phyloP scores from a whole-genome alignment of 768 basidiomycete species.

The Trametopsis cervina region DNA sequence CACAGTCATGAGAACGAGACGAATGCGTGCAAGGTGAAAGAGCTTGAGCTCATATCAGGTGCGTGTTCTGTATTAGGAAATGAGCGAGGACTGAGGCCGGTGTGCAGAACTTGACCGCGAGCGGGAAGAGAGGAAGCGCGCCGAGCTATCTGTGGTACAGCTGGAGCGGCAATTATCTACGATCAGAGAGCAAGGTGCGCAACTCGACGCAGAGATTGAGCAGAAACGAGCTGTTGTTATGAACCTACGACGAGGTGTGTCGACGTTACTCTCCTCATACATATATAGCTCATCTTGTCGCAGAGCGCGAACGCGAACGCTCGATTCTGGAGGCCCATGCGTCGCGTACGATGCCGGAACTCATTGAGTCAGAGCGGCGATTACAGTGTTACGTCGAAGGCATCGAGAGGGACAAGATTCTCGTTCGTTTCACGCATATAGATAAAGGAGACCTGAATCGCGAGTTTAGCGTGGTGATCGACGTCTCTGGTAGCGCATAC shows the following conservation, averaged over 20 bases:
- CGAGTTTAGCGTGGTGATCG: constrained; percentile 73
- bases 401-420: constrained; percentile 61
- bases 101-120: constrained; percentile 57
- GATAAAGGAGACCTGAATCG: constrained; percentile 49
- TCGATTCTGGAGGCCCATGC: constrained; percentile 47
- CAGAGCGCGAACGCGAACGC: constrained; percentile 67
- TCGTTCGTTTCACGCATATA: constrained; percentile 65
- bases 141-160: constrained; percentile 50
- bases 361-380: constrained; percentile 46
- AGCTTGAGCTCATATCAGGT: constrained; percentile 77
- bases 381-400: constrained; percentile 72
- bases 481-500: constrained; percentile 55
- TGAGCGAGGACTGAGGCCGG: neutral
- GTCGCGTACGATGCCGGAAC: constrained; percentile 44
- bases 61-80: constrained; percentile 4
- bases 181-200: constrained; percentile 49
- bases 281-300: neutral
- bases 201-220: constrained; percentile 65
- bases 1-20: constrained; percentile 63
- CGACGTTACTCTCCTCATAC: neutral
- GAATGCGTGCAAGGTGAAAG: constrained; percentile 66
- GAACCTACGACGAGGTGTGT: constrained; percentile 59
- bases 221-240: constrained; percentile 57
- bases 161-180: constrained; percentile 63
- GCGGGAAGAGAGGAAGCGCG: constrained; percentile 66